These are phyloP conservation scores for Fusarium haematococcum DNA, from an alignment of 2,329 filamentous ascomycete genomes.

Conservation along the genomic window DNA sequence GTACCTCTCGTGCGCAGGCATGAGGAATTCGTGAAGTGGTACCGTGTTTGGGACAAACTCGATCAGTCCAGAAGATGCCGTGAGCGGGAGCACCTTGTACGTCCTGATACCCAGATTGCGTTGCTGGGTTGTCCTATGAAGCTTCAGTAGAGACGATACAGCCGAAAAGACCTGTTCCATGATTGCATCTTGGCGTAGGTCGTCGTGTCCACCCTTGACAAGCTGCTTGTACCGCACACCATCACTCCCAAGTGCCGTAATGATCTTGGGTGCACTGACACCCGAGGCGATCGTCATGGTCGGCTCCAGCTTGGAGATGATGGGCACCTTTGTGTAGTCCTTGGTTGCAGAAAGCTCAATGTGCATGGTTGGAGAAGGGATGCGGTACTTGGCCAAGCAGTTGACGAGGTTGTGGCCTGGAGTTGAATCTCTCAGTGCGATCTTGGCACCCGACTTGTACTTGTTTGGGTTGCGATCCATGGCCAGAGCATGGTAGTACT, in stretches of 20 bases:
- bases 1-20: slow-evolving; percentile 90
- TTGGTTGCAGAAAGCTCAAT: slow-evolving; percentile 79
- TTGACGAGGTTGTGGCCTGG: slow-evolving; percentile 73
- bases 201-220: slow-evolving; percentile 95
- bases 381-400: slow-evolving; percentile 71
- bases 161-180: slow-evolving; percentile 99
- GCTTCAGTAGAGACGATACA: slow-evolving; percentile 88
- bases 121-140: slow-evolving; percentile 87
- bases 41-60: slow-evolving; percentile 97
- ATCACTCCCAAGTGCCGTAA: slow-evolving; percentile 83
- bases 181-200: slow-evolving; percentile 94
- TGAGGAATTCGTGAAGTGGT: slow-evolving; percentile 89
- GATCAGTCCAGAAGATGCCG: slow-evolving; percentile 87
- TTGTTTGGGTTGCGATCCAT: slow-evolving; percentile 72
- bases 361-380: slow-evolving; percentile 91
- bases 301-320: slow-evolving; percentile 77
- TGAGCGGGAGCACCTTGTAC: slow-evolving; percentile 95
- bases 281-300: slow-evolving; percentile 89
- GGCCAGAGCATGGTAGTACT: slow-evolving; percentile 73
- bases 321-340: slow-evolving; percentile 82
- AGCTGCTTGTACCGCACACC: slow-evolving; percentile 88
- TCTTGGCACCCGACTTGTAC: slow-evolving; percentile 75
- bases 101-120: slow-evolving; percentile 91
- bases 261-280: slow-evolving; percentile 92
- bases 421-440: slow-evolving; percentile 71